These are phyloP conservation scores for Boletellus deceptivus DNA, from an alignment of 1,284 basidiomycete genomes.

Conservation along the genomic window DNA sequence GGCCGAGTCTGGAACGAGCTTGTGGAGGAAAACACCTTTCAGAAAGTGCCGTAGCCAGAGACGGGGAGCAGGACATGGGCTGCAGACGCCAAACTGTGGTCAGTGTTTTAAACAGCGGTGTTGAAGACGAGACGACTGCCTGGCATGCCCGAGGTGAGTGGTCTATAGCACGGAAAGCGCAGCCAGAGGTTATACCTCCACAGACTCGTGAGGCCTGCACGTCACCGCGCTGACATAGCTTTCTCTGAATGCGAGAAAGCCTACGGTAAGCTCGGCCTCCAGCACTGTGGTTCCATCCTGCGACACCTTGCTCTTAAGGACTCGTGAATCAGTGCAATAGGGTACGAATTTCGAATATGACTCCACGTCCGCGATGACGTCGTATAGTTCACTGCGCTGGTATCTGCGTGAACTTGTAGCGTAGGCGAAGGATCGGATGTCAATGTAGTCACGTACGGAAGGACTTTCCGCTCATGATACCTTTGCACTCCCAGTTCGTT, in stretches of 20 bases:
- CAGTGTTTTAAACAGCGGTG: slow-evolving; percentile 84
- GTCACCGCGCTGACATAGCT: slow-evolving; percentile 86
- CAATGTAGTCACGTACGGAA: slow-evolving; percentile 62
- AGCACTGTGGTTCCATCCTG: slow-evolving; percentile 49
- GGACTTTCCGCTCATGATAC: slow-evolving; percentile 65
- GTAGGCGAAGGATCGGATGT: slow-evolving; percentile 1
- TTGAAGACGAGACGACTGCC: slow-evolving; percentile 79
- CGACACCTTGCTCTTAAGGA: slow-evolving; percentile 44
- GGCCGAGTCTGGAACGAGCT: slow-evolving; percentile 30
- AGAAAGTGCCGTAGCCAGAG: slow-evolving; percentile 6
- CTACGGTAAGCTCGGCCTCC: slow-evolving; percentile 86
- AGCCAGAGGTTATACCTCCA: slow-evolving; percentile 49
- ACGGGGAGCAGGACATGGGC: slow-evolving; percentile 46
- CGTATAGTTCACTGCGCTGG: slow-evolving; percentile 75
- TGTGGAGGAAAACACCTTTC: background rate
- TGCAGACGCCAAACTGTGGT: slow-evolving; percentile 81
- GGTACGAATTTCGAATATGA: slow-evolving; percentile 89
- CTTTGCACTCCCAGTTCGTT: slow-evolving; percentile 36
- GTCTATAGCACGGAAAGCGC: background rate
- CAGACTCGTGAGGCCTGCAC: slow-evolving; percentile 72
- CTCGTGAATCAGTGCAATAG: slow-evolving; percentile 79
- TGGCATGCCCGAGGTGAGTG: slow-evolving; percentile 24
- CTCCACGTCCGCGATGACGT: slow-evolving; percentile 83
- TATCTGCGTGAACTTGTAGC: slow-evolving; percentile 50
- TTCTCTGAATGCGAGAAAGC: slow-evolving; percentile 86